Conservation (phyloP, 2,329 filamentous ascomycete species). For the Botrytis elliptica region DNA sequence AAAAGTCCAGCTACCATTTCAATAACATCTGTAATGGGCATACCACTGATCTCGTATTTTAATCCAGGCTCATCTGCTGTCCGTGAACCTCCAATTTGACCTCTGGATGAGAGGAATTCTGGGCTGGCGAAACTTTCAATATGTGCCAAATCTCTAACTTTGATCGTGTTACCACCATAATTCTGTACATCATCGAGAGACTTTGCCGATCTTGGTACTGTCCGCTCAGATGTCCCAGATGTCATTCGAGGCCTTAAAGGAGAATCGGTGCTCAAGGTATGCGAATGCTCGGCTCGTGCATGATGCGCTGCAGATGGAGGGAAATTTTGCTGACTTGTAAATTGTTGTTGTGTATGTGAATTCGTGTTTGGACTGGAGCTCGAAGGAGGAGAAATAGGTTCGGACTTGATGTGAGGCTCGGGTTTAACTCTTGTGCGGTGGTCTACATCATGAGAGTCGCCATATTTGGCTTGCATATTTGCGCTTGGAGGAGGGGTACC, state of each 20-base stretch:
- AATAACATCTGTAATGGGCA: slow-evolving; percentile 96
- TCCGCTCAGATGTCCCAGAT: slow-evolving; percentile 3
- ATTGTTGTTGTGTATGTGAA: slow-evolving; percentile 30
- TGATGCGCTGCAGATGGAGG: slow-evolving; percentile 25
- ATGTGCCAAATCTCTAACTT: slow-evolving; percentile 84
- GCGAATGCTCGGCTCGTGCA: slow-evolving; percentile 15
- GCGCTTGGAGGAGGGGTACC: slow-evolving; percentile 33
- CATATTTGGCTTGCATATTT: slow-evolving; percentile 24
- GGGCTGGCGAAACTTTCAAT: slow-evolving; percentile 85
- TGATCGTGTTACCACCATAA: slow-evolving; percentile 54
- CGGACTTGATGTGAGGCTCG: slow-evolving; percentile 27
- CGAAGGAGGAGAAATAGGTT: slow-evolving; percentile 34
- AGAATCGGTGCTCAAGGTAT: slow-evolving; percentile 14
- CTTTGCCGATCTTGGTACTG: slow-evolving; percentile 34
- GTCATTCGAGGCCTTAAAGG: background rate
- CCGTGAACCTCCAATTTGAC: slow-evolving; percentile 50
- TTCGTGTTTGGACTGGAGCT: slow-evolving; percentile 33
- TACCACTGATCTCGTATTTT: slow-evolving; percentile 92
- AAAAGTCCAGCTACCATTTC: slow-evolving; percentile 97
- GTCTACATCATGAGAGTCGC: slow-evolving; percentile 22
- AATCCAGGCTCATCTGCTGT: slow-evolving; percentile 49
- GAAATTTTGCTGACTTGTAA: slow-evolving; percentile 37
- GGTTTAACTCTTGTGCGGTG: slow-evolving; percentile 24
- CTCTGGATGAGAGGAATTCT: slow-evolving; percentile 62
- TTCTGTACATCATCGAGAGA: slow-evolving; percentile 42